Percentiles rank a stretch among this genome's conserved stretches.
Conservation (phyloP, 257 asterid species). For the Jasminum sambac region DNA sequence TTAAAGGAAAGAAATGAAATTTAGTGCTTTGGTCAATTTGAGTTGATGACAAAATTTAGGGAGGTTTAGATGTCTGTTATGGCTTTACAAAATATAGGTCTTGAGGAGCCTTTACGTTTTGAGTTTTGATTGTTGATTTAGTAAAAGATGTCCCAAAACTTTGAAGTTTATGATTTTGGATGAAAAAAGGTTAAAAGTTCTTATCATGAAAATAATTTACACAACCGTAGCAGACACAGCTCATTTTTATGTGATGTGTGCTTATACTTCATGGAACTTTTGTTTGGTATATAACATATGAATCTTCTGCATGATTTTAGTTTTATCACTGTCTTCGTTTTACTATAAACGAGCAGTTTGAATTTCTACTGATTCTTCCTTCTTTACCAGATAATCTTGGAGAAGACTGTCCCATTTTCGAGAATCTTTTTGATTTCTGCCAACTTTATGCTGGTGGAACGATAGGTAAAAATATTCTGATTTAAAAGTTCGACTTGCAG, state of each 20-base stretch:
- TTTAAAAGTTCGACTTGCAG: conserved; percentile 8
- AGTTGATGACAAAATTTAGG: neutral
- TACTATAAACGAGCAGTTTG: neutral
- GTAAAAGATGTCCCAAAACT: neutral
- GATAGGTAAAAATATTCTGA: conserved; percentile 57
- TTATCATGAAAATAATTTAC: neutral
- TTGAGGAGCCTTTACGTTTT: neutral
- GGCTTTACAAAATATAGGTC: too few relatives aligned
- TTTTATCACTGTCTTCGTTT: neutral
- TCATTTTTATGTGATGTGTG: neutral
- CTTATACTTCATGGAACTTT: neutral
- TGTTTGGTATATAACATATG: neutral
- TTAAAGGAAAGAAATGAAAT: too few relatives aligned
- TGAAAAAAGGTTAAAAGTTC: neutral
- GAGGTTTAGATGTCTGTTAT: neutral
- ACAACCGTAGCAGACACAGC: neutral
- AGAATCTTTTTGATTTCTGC: conserved; percentile 92
- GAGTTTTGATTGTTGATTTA: neutral
- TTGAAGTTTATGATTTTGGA: neutral
- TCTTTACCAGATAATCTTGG: conserved; percentile 79
- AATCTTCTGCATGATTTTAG: conserved; percentile 9
- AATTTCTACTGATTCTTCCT: conserved; percentile 22
- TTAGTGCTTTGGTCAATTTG: neutral
- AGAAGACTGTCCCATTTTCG: conserved; percentile 97
- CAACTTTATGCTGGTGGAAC: conserved; percentile 99